A percentile compares a stretch with the other conserved stretches of the same genome.
These are phyloP conservation scores for Saccharomyces jurei DNA, from an alignment of 805 yeast genomes.

Conservation along the genomic window DNA sequence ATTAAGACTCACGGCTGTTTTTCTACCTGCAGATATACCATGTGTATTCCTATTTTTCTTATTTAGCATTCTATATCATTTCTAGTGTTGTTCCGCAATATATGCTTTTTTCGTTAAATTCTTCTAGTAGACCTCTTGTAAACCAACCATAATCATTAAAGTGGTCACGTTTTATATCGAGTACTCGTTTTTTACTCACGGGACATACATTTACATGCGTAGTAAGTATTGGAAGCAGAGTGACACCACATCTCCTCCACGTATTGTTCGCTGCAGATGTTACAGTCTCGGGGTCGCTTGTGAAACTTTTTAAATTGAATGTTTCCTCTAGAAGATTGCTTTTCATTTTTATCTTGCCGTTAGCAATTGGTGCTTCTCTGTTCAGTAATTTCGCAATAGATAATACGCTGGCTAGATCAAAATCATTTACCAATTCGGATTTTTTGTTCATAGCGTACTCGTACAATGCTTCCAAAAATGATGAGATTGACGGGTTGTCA, in stretches of 20 bases:
- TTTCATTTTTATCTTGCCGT: conserved; percentile 9
- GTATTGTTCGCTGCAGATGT: conserved; percentile 21
- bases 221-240: conserved; percentile 32
- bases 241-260: conserved; percentile 35
- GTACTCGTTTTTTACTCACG: conserved; percentile 27
- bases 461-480: conserved; percentile 18
- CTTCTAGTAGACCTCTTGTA: conserved; percentile 23
- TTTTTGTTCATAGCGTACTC: conserved; percentile 18
- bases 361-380: conserved; percentile 4
- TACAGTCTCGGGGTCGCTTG: conserved; percentile 14
- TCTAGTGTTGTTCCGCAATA: conserved; percentile 23
- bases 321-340: conserved; percentile 25
- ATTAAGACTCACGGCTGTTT: not conserved
- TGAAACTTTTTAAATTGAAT: conserved; percentile 12
- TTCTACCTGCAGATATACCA: not conserved
- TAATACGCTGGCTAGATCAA: conserved; percentile 23
- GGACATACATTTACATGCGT: conserved; percentile 31
- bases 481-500: conserved; percentile 12
- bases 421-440: conserved; percentile 12
- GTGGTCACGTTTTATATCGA: conserved; percentile 22
- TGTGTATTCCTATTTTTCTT: not conserved
- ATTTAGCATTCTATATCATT: not conserved
- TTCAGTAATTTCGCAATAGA: conserved; percentile 15
- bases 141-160: conserved; percentile 30
- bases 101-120: conserved; percentile 20